phyloP scores from a whole-genome alignment of 306 rosid species.

The Alnus glutinosa region DNA sequence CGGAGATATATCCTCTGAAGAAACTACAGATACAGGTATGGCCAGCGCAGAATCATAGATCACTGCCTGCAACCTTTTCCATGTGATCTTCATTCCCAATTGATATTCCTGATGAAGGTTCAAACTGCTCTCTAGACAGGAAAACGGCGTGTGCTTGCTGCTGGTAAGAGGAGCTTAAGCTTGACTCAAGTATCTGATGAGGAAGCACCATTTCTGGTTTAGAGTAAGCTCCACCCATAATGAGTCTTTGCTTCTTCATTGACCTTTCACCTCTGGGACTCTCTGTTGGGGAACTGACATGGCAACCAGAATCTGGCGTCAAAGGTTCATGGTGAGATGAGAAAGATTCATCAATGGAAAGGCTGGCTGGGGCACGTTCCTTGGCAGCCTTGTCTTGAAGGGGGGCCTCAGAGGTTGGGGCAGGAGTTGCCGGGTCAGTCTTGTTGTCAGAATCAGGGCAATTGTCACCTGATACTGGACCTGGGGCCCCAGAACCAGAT shows the following conservation, averaged over 20 bases:
- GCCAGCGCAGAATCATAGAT: conserved; percentile 41
- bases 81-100: conserved; percentile 42
- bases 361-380: conserved; percentile 65
- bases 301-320: conserved; percentile 92
- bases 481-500: conserved; percentile 49
- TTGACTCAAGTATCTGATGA: conserved; percentile 90
- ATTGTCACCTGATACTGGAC: conserved; percentile 42
- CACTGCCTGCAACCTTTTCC: conserved; percentile 47
- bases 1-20: conserved; percentile 36
- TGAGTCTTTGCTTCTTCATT: conserved; percentile 57
- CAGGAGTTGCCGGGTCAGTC: conserved; percentile 93
- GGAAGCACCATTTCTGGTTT: conserved; percentile 65
- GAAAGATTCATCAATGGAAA: conserved; percentile 75
- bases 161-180: conserved; percentile 65
- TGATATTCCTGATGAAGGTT: conserved; percentile 52
- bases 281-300: conserved; percentile 57
- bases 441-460: conserved; percentile 59
- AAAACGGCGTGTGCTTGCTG: conserved; percentile 49
- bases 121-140: conserved; percentile 56
- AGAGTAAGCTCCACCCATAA: conserved; percentile 46
- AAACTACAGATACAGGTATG: conserved; percentile 39
- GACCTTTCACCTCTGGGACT: conserved; percentile 65
- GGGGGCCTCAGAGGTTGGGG: conserved; percentile 66
- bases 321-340: conserved; percentile 80
- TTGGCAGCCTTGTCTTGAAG: conserved; percentile 65